Evolutionary conservation across 78 protist species (phyloP).

Genomic region (Speleostelium caveatum): DNA sequence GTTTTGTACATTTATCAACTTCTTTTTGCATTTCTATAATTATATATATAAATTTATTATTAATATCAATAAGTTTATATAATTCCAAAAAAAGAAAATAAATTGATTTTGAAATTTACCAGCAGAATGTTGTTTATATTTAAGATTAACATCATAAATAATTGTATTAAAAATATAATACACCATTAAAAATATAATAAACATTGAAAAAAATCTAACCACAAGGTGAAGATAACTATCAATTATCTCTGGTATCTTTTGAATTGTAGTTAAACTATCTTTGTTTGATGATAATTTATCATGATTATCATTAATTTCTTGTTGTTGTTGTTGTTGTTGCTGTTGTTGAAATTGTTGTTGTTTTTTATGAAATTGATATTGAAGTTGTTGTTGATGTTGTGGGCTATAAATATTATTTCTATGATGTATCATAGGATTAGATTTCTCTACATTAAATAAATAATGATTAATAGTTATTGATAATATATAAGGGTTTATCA

Average conservation of each 20-base stretch:
- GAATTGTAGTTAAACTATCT: not conserved
- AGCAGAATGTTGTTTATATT: constrained; percentile 13
- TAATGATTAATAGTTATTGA: too few relatives aligned
- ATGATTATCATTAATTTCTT: not conserved
- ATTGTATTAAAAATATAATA: constrained; percentile 17
- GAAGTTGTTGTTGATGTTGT: too few relatives aligned
- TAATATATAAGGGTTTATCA: too few relatives aligned
- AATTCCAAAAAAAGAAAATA: too few relatives aligned
- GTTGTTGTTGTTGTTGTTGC: not conserved
- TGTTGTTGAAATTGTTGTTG: too few relatives aligned
- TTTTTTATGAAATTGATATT: too few relatives aligned
- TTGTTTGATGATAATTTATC: too few relatives aligned
- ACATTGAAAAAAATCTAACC: constrained; percentile 3
- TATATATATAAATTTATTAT: not conserved
- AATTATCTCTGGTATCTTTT: not conserved
- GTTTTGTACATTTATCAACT: constrained; percentile 29
- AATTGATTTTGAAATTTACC: too few relatives aligned
- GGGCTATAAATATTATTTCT: too few relatives aligned
- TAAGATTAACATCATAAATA: constrained; percentile 18
- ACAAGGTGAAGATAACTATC: constrained; percentile 8
- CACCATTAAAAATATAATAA: not conserved
- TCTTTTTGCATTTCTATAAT: constrained; percentile 5
- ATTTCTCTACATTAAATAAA: too few relatives aligned
- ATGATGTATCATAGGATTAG: too few relatives aligned
- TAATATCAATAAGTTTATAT: not conserved